These are phyloP conservation scores for Primulina eburnea DNA, from an alignment of 257 asterid species.

Conservation along the genomic window DNA sequence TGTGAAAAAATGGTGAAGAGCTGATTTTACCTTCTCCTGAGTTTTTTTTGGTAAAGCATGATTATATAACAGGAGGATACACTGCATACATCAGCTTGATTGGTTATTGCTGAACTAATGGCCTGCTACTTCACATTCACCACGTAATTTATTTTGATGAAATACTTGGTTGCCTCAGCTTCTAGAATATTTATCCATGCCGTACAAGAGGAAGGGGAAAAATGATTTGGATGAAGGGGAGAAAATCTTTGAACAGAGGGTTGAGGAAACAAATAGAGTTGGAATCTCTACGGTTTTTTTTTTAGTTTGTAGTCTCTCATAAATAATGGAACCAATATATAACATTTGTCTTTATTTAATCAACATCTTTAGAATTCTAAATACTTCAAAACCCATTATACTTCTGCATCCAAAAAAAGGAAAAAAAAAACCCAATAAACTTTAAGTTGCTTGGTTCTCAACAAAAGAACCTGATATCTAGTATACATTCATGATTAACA, in stretches of 20 bases:
- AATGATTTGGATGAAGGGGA: neutral
- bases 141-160: too few relatives aligned
- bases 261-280: neutral
- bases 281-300: neutral
- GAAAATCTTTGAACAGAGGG: neutral
- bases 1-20: neutral
- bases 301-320: neutral
- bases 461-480: neutral
- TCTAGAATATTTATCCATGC: neutral
- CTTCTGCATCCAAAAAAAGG: neutral
- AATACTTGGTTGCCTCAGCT: neutral
- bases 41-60: neutral
- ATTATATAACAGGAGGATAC: neutral
- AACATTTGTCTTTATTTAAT: too few relatives aligned
- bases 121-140: conserved; percentile 15
- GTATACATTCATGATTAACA: neutral
- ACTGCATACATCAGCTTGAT: conserved; percentile 14
- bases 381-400: neutral
- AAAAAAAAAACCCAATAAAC: neutral
- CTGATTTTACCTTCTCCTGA: too few relatives aligned
- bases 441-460: too few relatives aligned
- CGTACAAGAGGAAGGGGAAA: neutral
- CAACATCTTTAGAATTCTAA: neutral
- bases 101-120: conserved; percentile 17
- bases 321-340: neutral